Evolutionary conservation across 148 eudicot species (phyloP).

Genomic region (Chenopodium quinoa): DNA sequence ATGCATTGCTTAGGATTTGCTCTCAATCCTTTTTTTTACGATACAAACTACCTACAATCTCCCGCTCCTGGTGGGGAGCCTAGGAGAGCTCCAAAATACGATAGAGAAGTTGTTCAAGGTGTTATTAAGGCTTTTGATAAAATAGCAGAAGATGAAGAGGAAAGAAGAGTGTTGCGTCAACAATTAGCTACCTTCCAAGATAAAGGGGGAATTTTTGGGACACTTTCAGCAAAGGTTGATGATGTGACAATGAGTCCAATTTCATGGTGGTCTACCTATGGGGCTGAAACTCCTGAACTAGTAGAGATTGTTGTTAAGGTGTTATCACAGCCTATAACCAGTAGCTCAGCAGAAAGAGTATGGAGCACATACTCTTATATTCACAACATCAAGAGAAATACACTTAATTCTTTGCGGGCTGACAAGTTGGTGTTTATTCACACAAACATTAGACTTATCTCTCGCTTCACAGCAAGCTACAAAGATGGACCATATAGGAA

Average conservation of each 20-base stretch:
- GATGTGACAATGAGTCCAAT: conserved; percentile 8
- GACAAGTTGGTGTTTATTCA: conserved; percentile 24
- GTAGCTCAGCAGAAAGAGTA: conserved; percentile 16
- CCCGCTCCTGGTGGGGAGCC: neutral
- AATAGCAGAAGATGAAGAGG: neutral
- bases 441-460: neutral
- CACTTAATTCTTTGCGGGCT: conserved; percentile 6
- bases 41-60: neutral
- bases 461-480: conserved; percentile 1
- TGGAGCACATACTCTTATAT: neutral
- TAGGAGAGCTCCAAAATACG: conserved; percentile 23
- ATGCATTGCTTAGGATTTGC: conserved; percentile 31
- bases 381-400: conserved; percentile 15
- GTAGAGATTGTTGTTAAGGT: conserved; percentile 8
- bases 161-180: conserved; percentile 14
- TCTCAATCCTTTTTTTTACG: conserved; percentile 11
- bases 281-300: conserved; percentile 10
- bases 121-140: neutral
- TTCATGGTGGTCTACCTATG: conserved; percentile 25
- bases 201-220: conserved; percentile 18
- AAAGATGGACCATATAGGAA: conserved; percentile 5
- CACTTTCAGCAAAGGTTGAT: neutral
- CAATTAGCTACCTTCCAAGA: conserved; percentile 21
- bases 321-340: conserved; percentile 9
- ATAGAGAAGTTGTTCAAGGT: conserved; percentile 11